These are phyloP conservation scores for Amaranthus hypochondriacus DNA, from an alignment of 148 eudicot genomes.

Conservation along the genomic window DNA sequence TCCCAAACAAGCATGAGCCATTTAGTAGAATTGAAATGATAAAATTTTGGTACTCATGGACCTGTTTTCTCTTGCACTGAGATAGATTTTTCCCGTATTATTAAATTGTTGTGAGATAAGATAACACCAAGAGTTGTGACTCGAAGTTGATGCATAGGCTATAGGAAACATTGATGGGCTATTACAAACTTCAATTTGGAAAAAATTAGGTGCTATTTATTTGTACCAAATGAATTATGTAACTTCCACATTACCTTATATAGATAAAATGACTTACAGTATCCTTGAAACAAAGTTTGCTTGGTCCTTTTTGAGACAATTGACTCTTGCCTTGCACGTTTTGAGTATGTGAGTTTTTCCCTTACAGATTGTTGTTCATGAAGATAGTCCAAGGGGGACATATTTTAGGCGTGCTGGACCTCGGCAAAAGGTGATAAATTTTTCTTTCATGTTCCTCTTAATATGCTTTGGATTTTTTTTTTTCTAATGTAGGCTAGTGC, in stretches of 20 bases:
- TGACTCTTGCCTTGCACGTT: neutral
- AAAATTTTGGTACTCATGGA: no score
- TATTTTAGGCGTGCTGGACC: conserved; percentile 94
- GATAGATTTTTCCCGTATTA: no score
- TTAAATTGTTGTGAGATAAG: neutral
- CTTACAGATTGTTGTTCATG: conserved; percentile 67
- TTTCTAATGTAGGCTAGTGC: neutral
- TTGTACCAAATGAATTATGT: neutral
- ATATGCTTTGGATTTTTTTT: neutral
- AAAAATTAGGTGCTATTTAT: neutral
- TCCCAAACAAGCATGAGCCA: no score
- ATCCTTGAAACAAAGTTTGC: neutral
- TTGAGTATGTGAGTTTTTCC: neutral
- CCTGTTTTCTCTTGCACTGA: no score
- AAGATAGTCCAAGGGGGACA: conserved; percentile 64
- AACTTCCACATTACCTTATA: no score
- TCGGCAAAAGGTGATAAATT: conserved; percentile 53
- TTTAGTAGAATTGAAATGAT: no score
- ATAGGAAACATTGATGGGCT: neutral
- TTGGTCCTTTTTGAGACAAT: neutral
- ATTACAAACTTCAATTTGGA: neutral
- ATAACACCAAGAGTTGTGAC: neutral
- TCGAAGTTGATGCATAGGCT: neutral
- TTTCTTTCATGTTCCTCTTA: neutral
- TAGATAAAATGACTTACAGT: neutral